Percentiles rank a stretch among this genome's conserved stretches.
Evolutionary conservation across 208 protist genomes (phyloP).

Genomic region (Crithidia thermophila): DNA sequence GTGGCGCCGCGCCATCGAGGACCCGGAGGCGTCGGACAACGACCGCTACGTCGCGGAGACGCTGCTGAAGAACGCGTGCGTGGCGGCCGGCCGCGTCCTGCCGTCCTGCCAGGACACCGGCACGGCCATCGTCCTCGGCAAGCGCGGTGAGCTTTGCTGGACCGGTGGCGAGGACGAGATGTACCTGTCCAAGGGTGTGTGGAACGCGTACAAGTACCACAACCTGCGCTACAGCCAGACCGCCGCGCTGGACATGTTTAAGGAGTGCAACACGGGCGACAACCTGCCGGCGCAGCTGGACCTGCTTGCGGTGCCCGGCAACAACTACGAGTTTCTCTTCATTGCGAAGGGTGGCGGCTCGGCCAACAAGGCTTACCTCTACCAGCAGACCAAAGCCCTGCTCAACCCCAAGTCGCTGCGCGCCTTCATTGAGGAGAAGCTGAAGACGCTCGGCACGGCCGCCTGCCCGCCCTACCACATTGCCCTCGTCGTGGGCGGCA

Average conservation of each 20-base stretch:
- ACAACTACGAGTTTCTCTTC: slow-evolving; percentile 97
- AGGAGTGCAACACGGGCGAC: slow-evolving; percentile 96
- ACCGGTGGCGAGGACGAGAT: slow-evolving; percentile 96
- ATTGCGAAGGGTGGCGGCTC: slow-evolving; percentile 98
- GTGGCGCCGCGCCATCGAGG: slow-evolving; percentile 94
- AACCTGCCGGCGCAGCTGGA: slow-evolving; percentile 99
- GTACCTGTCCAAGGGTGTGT: slow-evolving; percentile 95
- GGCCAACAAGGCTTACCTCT: slow-evolving; percentile 98
- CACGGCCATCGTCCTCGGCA: slow-evolving; percentile 97
- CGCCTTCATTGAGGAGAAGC: slow-evolving; percentile 95
- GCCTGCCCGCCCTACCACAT: slow-evolving; percentile 99
- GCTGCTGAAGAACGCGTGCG: slow-evolving; percentile 97
- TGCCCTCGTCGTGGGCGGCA: slow-evolving; percentile 97
- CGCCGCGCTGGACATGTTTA: slow-evolving; percentile 97
- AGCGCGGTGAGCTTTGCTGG: slow-evolving; percentile 96
- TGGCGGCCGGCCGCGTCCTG: slow-evolving; percentile 91
- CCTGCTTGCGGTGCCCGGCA: slow-evolving; percentile 92
- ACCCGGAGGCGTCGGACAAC: slow-evolving; percentile 96
- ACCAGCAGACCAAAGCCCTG: slow-evolving; percentile 97
- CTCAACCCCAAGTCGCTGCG: slow-evolving; percentile 93
- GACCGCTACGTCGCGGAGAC: slow-evolving; percentile 96
- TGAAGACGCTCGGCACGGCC: slow-evolving; percentile 95
- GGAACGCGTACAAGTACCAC: slow-evolving; percentile 93
- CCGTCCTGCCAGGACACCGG: slow-evolving; percentile 97
- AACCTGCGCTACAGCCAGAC: slow-evolving; percentile 98